Base-by-base conservation (phyloP, 768 basidiomycete genomes). In the Auricularia sp. region DNA sequence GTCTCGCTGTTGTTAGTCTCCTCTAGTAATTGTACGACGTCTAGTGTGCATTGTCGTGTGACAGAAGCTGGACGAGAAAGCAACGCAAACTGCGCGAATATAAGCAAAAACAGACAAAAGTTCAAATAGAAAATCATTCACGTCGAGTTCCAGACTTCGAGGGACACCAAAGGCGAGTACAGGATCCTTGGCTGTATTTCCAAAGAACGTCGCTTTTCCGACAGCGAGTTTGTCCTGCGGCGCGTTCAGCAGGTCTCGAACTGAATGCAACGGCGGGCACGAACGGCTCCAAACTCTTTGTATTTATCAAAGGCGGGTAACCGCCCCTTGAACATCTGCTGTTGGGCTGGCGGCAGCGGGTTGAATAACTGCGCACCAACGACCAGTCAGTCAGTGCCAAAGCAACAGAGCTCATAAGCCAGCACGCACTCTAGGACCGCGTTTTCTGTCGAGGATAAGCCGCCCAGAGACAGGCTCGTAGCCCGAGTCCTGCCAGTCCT, bases 91-190 rank as follows among this genome's bases (percentile, higher is more conserved):
- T 91, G 67, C 34, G 42, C 10, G 29, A 29, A 29, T 29, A 29
- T 29, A 2, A 29, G 29, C 29, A 29, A 29, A 29, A 29, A 29
- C 29, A 29, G 29, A 29, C 29, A 29, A 29, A 29, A 3, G 0
- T 0, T 29, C 2, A 29, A 0, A 3, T 11, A 47, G 23, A 12
- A 51, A 60, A 58, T 39, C 5, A 74, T 82, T 23, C 53, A 91
- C 91, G 78, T 93, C 92, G 62, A 90, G 75, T 36, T 87, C 75
- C 65, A 91, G 69, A 64, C 82, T 84, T 67, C 81, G 83, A 0
- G 92, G 91, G 16, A 91, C 72, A 53, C 92, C 92, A 71, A 86
- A 92, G 63, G 81, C 78, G 36, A 80, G 77, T n/a, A 86, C 74
- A 0, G 84, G 43, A 54, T 60, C 56, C 21, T 33, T 34, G 51